Conservation (phyloP, 2,329 filamentous ascomycete species). For the Cladosporium phlei region DNA sequence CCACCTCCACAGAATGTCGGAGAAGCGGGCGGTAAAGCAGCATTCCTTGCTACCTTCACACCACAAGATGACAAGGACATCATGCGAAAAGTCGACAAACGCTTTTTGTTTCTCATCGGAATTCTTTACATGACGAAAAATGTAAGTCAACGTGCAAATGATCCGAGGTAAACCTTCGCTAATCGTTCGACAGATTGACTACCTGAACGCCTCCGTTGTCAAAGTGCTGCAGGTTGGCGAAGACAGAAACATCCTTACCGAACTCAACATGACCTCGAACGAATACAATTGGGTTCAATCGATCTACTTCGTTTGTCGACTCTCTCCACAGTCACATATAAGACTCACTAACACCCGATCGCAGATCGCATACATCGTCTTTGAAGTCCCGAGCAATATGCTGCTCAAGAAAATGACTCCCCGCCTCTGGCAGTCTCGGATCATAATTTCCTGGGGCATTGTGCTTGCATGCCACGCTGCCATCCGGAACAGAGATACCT, state of each 20-base stretch:
- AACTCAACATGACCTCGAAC: slow-evolving; percentile 39
- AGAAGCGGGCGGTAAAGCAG: slow-evolving; percentile 19
- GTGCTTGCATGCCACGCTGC: slow-evolving; percentile 28
- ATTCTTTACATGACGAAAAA: slow-evolving; percentile 42
- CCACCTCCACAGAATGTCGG: slow-evolving; percentile 14
- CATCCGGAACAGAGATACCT: slow-evolving; percentile 23
- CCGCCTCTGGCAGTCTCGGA: slow-evolving; percentile 18
- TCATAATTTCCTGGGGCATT: slow-evolving; percentile 8
- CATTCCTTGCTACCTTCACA: slow-evolving; percentile 38
- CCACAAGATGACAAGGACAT: slow-evolving; percentile 36
- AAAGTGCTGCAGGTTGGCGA: slow-evolving; percentile 42
- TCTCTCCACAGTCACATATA: neutral
- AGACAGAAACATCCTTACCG: slow-evolving; percentile 34
- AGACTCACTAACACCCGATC: neutral
- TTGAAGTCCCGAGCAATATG: slow-evolving; percentile 16
- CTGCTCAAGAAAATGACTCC: slow-evolving; percentile 15
- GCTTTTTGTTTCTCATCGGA: slow-evolving; percentile 37
- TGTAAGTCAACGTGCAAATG: no score
- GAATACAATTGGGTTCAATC: slow-evolving; percentile 40
- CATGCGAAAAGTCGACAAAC: slow-evolving; percentile 38
- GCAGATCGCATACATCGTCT: slow-evolving; percentile 17
- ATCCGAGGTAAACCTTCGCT: no score
- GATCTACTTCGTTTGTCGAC: slow-evolving; percentile 34
- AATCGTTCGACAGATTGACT: slow-evolving; percentile 30
- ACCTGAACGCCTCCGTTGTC: slow-evolving; percentile 38